Evolutionary conservation across 2,329 filamentous ascomycete genomes (phyloP).

Genomic region (Fusarium kyushuense): DNA sequence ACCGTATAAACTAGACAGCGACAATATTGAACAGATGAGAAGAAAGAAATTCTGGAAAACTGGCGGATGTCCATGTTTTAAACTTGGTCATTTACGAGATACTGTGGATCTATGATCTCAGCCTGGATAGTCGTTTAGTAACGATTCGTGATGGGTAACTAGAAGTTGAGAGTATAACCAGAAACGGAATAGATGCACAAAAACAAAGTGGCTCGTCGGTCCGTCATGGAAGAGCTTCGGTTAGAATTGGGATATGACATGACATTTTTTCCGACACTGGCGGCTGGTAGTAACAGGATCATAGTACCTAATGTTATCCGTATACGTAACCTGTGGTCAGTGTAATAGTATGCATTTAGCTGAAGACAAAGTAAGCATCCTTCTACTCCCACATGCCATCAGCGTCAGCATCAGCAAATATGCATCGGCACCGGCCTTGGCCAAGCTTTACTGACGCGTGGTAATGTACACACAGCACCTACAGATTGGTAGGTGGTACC

Average conservation of each 20-base stretch:
- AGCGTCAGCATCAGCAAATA: not conserved
- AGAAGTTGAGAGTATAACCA: conserved; percentile 20
- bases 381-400: conserved; percentile 7
- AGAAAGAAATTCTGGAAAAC: not conserved
- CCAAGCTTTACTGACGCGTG: conserved; percentile 16
- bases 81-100: conserved; percentile 1
- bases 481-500: not conserved
- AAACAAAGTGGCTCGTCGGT: conserved; percentile 7
- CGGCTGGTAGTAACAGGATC: too few species aligned
- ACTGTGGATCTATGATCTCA: conserved; percentile 7
- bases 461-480: not conserved
- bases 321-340: not conserved
- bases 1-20: conserved; percentile 10
- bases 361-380: conserved; percentile 5
- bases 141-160: not conserved
- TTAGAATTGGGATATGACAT: conserved; percentile 12
- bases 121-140: conserved; percentile 1
- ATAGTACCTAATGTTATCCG: not conserved
- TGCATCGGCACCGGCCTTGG: conserved; percentile 16
- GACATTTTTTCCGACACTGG: not conserved
- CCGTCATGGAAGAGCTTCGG: conserved; percentile 20
- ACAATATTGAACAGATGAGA: not conserved
- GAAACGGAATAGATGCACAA: conserved; percentile 16
- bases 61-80: not conserved
- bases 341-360: not conserved